phyloP scores from a whole-genome alignment of 176 grass and related monocot species.

The Aegilops umbellulata region DNA sequence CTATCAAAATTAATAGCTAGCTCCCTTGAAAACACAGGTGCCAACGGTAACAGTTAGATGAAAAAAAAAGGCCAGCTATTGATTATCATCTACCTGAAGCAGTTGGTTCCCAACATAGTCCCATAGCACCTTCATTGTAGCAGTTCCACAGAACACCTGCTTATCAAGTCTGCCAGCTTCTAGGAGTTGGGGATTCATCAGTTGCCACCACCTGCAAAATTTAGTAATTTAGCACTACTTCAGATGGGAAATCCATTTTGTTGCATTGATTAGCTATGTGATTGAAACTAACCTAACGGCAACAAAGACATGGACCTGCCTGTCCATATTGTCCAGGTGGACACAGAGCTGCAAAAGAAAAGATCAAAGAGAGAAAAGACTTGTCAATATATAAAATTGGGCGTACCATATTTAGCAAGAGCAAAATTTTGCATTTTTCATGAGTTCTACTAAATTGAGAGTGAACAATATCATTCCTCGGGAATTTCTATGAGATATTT shows the following conservation, averaged over 20 bases:
- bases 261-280: not conserved
- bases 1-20: not conserved
- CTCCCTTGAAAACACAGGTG: not conserved
- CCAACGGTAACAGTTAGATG: not conserved
- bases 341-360: not conserved
- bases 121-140: no score
- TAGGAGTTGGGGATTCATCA: not conserved
- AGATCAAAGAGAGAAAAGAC: not conserved
- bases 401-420: no score
- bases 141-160: not conserved
- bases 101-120: not conserved
- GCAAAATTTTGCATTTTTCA: no score
- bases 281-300: not conserved
- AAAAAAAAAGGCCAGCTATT: not conserved
- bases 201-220: not conserved
- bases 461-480: no score
- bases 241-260: not conserved
- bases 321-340: not conserved
- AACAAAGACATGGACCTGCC: not conserved
- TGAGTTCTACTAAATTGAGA: no score
- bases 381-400: no score
- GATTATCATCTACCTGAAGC: not conserved
- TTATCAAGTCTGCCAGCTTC: not conserved
- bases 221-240: not conserved
- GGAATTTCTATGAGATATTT: no score